A percentile compares a stretch with the other conserved stretches of the same genome.
These are phyloP conservation scores for Lactifluus echinatus DNA, from an alignment of 768 basidiomycete species.

Conservation along the genomic window DNA sequence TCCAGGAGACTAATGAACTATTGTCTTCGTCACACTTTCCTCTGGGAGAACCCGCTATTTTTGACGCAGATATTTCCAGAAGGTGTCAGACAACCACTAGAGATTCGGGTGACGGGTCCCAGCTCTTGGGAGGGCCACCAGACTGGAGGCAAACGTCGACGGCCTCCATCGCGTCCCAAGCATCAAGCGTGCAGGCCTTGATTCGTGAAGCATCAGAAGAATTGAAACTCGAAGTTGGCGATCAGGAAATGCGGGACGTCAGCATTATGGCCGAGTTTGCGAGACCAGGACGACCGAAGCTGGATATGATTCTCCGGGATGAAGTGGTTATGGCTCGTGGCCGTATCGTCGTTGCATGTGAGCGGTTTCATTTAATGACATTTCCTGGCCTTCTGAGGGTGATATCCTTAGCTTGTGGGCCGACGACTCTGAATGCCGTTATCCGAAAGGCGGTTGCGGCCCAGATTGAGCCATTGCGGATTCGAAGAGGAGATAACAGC, in stretches of 20 bases:
- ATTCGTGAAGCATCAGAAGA: conserved; percentile 25
- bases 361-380: neutral
- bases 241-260: conserved; percentile 51
- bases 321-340: conserved; percentile 52
- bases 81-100: neutral
- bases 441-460: conserved; percentile 56
- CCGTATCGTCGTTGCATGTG: conserved; percentile 54
- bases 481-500: conserved; percentile 47
- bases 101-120: neutral
- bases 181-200: conserved; percentile 24
- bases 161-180: neutral
- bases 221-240: conserved; percentile 41
- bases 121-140: neutral
- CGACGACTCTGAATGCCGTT: conserved; percentile 56
- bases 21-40: neutral
- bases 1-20: neutral
- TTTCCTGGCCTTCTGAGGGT: neutral
- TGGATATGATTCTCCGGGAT: conserved; percentile 53
- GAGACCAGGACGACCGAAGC: conserved; percentile 55
- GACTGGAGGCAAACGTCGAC: conserved; percentile 4
- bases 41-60: neutral
- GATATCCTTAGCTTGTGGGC: conserved; percentile 55
- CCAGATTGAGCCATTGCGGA: conserved; percentile 47
- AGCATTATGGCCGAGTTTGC: conserved; percentile 52
- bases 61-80: neutral